Evolutionary conservation across 169 alveolate species (phyloP).

Genomic region (Plasmodium billcollinsi): DNA sequence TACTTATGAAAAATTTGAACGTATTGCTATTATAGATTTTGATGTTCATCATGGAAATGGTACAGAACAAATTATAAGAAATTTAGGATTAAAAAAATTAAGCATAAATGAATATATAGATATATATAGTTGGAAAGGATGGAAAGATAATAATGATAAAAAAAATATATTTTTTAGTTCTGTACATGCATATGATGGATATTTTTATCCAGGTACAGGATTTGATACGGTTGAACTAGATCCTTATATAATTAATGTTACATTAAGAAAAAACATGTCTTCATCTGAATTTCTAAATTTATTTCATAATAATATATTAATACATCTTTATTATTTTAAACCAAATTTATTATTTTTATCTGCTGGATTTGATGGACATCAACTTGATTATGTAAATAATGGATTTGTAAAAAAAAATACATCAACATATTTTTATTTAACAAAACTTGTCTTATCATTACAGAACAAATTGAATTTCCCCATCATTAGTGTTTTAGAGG

Average conservation of each 20-base stretch:
- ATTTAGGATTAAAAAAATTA: conserved; percentile 85
- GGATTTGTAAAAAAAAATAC: conserved; percentile 93
- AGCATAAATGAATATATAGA: conserved; percentile 74
- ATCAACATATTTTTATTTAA: conserved; percentile 95
- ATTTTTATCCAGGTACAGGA: conserved; percentile 97
- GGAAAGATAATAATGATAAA: conserved; percentile 90
- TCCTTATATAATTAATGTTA: conserved; percentile 89
- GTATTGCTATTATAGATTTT: conserved; percentile 98
- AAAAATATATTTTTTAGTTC: conserved; percentile 94
- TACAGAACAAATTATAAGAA: conserved; percentile 96
- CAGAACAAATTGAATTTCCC: conserved; percentile 92
- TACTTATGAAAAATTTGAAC: conserved; percentile 89
- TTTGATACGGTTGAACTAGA: conserved; percentile 77
- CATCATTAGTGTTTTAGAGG: conserved; percentile 98
- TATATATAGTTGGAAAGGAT: conserved; percentile 87
- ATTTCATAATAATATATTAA: conserved; percentile 90
- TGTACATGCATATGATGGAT: conserved; percentile 94
- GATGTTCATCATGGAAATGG: conserved; percentile 99
- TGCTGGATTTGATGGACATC: conserved; percentile 99
- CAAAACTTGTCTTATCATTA: conserved; percentile 93
- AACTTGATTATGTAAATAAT: conserved; percentile 93
- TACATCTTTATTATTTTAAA: conserved; percentile 92
- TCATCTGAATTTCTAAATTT: conserved; percentile 85
- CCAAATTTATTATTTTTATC: conserved; percentile 95
- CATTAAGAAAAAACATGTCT: conserved; percentile 88